These are phyloP conservation scores for Amanita thiersii DNA, from an alignment of 768 basidiomycete species.

Conservation along the genomic window DNA sequence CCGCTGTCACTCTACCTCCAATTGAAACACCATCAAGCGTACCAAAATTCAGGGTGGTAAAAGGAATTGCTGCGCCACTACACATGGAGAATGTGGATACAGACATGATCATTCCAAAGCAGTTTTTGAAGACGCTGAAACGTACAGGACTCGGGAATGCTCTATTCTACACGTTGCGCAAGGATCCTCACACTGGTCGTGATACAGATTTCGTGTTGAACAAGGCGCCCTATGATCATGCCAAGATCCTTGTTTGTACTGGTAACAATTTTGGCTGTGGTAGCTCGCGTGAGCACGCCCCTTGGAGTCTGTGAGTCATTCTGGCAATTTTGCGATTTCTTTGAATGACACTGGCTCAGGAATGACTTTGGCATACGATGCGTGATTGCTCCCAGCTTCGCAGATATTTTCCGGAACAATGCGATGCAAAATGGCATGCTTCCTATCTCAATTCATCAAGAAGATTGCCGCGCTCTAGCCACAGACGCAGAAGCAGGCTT, in stretches of 20 bases:
- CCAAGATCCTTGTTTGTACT: conserved; percentile 76
- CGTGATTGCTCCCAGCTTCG: conserved; percentile 83
- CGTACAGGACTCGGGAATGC: conserved; percentile 81
- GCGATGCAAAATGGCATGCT: conserved; percentile 94
- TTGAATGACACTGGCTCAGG: conserved; percentile 23
- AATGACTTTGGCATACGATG: conserved; percentile 89
- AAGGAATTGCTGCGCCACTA: conserved; percentile 74
- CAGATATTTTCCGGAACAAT: conserved; percentile 86
- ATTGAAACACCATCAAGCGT: conserved; percentile 37
- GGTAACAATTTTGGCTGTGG: conserved; percentile 91
- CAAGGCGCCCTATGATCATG: conserved; percentile 63
- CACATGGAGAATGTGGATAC: conserved; percentile 85
- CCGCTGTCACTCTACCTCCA: conserved; percentile 28
- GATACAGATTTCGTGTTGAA: conserved; percentile 85
- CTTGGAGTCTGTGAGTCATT: conserved; percentile 70
- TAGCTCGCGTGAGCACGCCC: conserved; percentile 86
- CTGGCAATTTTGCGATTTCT: conserved; percentile 1
- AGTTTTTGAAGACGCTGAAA: conserved; percentile 89
- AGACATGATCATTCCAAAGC: conserved; percentile 92
- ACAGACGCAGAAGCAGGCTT: conserved; percentile 69
- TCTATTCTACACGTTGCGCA: conserved; percentile 75
- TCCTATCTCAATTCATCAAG: conserved; percentile 62
- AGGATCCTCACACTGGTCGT: conserved; percentile 68
- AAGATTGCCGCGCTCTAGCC: conserved; percentile 63
- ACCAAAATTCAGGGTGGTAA: conserved; percentile 60